Conservation (phyloP, 75 land plant genomes). For the Sequoiadendron giganteum region DNA sequence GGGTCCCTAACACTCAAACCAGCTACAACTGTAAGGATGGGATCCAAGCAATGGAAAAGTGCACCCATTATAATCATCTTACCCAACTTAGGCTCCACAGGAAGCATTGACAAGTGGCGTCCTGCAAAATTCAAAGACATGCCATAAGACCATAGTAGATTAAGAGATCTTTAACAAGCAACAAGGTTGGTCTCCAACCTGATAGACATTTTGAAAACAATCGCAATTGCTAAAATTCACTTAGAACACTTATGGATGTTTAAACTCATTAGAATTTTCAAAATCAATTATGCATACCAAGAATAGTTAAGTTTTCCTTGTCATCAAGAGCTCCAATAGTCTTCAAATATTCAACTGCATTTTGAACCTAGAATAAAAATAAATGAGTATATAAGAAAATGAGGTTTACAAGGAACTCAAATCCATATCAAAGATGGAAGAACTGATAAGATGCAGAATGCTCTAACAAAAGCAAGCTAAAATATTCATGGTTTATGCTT, state of each 20-base stretch:
- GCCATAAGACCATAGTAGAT: neutral
- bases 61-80: slow-evolving; percentile 92
- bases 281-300: slow-evolving; percentile 48
- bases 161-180: neutral
- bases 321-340: slow-evolving; percentile 93
- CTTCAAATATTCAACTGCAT: slow-evolving; percentile 76
- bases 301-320: slow-evolving; percentile 70
- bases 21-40: slow-evolving; percentile 85
- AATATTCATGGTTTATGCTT: neutral
- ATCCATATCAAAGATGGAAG: neutral
- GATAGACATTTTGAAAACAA: slow-evolving; percentile 9
- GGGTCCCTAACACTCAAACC: slow-evolving; percentile 84
- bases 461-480: neutral
- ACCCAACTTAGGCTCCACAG: slow-evolving; percentile 94
- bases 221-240: neutral
- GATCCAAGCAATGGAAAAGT: slow-evolving; percentile 80
- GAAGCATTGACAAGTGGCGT: slow-evolving; percentile 67
- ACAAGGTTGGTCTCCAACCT: neutral
- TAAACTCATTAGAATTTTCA: neutral
- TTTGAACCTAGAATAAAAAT: slow-evolving; percentile 60
- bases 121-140: slow-evolving; percentile 43
- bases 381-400: neutral
- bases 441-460: neutral
- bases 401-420: neutral
- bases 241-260: neutral